Conservation (phyloP, 2,329 filamentous ascomycete species). For the Penicillium oxalicum region DNA sequence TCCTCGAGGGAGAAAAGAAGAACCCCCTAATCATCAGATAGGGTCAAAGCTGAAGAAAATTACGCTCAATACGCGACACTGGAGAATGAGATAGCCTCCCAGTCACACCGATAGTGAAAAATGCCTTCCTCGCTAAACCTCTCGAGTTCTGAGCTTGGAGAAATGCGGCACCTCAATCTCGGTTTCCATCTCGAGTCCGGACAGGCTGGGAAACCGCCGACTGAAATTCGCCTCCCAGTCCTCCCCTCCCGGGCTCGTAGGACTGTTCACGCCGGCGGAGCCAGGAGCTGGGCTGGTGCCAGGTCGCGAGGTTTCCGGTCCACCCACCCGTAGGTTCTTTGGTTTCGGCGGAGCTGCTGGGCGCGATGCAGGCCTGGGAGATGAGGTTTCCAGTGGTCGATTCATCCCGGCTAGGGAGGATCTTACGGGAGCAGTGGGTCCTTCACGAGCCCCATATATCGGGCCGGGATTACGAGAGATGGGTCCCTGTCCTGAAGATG, state of each 20-base stretch:
- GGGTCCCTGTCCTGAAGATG: slow-evolving; percentile 14
- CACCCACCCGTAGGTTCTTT: slow-evolving; percentile 50
- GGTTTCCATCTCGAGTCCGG: slow-evolving; percentile 78
- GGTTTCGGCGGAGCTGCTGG: slow-evolving; percentile 57
- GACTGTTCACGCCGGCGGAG: slow-evolving; percentile 23
- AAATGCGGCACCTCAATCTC: slow-evolving; percentile 45
- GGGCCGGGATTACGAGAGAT: slow-evolving; percentile 20
- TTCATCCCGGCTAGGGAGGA: slow-evolving; percentile 13
- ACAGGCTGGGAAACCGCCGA: slow-evolving; percentile 79
- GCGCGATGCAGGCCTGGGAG: slow-evolving; percentile 32
- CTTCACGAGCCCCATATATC: slow-evolving; percentile 15
- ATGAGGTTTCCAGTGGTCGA: slow-evolving; percentile 16
- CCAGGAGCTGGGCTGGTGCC: slow-evolving; percentile 23
- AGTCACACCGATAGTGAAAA: background rate
- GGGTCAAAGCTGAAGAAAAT: background rate
- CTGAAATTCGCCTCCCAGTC: slow-evolving; percentile 67
- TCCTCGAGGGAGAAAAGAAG: background rate
- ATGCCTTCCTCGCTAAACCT: slow-evolving; percentile 28
- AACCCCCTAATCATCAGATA: too few relatives aligned
- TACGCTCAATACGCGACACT: slow-evolving; percentile 2
- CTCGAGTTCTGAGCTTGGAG: slow-evolving; percentile 36
- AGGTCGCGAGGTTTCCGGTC: slow-evolving; percentile 18
- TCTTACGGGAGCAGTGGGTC: slow-evolving; percentile 15
- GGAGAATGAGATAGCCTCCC: background rate
- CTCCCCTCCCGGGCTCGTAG: slow-evolving; percentile 46